Conservation (phyloP, 176 grass and related monocot species). For the Cenchrus americanus region DNA sequence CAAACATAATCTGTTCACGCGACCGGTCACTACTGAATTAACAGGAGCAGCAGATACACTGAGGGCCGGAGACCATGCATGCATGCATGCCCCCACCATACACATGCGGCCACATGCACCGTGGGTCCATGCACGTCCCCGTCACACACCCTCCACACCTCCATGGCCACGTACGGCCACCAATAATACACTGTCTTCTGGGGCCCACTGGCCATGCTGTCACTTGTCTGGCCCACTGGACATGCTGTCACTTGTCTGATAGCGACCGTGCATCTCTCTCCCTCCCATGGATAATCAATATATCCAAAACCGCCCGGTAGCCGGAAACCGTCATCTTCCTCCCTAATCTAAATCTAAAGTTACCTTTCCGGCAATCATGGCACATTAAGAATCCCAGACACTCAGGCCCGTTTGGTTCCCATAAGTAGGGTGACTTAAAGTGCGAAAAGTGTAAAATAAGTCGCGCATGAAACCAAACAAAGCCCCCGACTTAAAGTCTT, state of each 20-base stretch:
- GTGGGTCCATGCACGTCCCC: not conserved
- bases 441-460: no score
- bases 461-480: no score
- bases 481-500: no score
- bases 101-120: not conserved
- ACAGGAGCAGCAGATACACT: no score
- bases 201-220: not conserved
- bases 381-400: not conserved
- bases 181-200: not conserved
- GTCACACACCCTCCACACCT: not conserved
- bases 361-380: not conserved
- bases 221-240: not conserved
- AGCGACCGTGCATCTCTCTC: not conserved
- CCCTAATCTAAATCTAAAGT: not conserved
- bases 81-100: not conserved
- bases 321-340: not conserved
- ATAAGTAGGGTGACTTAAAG: no score
- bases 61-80: not conserved
- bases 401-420: no score
- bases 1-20: not conserved
- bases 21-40: not conserved
- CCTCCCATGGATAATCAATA: no score
- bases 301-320: not conserved
- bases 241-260: not conserved
- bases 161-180: slow-evolving; percentile 29